Evolutionary conservation across 805 yeast species (phyloP).

Genomic region (Wickerhamiella sorbophila): DNA sequence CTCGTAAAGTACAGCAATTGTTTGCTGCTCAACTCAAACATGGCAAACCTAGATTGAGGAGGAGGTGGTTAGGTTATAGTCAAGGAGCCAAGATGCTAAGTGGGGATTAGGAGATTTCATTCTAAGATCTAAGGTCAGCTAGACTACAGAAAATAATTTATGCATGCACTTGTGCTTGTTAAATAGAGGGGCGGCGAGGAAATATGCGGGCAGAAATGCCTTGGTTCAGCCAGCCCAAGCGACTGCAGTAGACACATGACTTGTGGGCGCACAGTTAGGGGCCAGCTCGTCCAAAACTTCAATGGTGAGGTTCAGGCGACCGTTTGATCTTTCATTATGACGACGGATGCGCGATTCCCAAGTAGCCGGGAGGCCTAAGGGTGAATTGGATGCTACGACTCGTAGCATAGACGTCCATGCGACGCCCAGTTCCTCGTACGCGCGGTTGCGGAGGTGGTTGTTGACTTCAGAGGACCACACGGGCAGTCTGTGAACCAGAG

Average conservation of each 20-base stretch:
- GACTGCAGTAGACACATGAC: not conserved
- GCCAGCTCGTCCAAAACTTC: not conserved
- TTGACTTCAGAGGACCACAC: constrained; percentile 38
- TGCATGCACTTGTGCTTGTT: too few relatives aligned
- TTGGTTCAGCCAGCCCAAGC: not conserved
- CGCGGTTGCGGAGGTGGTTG: constrained; percentile 32
- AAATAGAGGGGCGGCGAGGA: too few relatives aligned
- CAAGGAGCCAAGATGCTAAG: too few relatives aligned
- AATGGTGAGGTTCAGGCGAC: constrained; percentile 11
- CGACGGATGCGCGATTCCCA: constrained; percentile 15
- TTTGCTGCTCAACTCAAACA: constrained; percentile 22
- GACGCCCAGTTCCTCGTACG: constrained; percentile 46
- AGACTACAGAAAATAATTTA: not conserved
- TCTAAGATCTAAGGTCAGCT: not conserved
- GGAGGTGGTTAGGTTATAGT: not conserved
- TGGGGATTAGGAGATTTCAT: too few relatives aligned
- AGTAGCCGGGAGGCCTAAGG: constrained; percentile 11
- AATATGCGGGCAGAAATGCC: too few relatives aligned
- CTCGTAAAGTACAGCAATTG: constrained; percentile 30
- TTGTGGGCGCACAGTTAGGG: not conserved
- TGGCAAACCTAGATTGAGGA: not conserved
- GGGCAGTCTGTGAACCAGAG: constrained; percentile 49
- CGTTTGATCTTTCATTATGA: constrained; percentile 13
- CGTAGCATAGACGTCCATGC: constrained; percentile 32
- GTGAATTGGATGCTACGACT: constrained; percentile 8